phyloP scores from a whole-genome alignment of 768 basidiomycete genomes.

The Lactarius akahatsu region DNA sequence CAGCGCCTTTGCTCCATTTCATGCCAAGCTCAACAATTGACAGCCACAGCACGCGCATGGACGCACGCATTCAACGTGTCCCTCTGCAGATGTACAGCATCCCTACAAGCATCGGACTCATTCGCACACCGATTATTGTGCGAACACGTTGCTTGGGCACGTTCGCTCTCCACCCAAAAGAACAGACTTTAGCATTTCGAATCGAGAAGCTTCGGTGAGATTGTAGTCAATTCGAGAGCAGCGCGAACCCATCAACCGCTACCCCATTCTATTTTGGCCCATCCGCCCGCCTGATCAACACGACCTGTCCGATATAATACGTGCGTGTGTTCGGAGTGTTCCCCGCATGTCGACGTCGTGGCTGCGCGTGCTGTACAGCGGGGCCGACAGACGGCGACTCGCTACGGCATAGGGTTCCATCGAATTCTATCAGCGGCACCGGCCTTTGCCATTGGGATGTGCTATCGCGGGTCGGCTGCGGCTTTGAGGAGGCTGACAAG shows the following conservation, averaged over 20 bases:
- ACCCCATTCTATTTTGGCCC: background rate
- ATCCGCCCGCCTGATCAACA: background rate
- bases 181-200: background rate
- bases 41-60: background rate
- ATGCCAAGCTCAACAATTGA: background rate
- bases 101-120: background rate
- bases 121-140: background rate
- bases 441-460: background rate
- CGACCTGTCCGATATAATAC: background rate
- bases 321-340: background rate
- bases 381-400: background rate
- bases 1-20: background rate
- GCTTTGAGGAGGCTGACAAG: background rate
- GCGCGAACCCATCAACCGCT: background rate
- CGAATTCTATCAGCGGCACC: background rate
- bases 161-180: background rate
- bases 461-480: background rate
- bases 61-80: background rate
- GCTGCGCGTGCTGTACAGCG: background rate
- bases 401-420: background rate
- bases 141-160: background rate
- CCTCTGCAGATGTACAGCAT: background rate
- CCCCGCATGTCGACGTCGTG: background rate
- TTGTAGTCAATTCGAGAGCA: background rate
- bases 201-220: background rate